Evolutionary conservation across 805 yeast species (phyloP), one percentile per base, ranked within the genome.

Genomic region (Kazachstania viticola): DNA sequence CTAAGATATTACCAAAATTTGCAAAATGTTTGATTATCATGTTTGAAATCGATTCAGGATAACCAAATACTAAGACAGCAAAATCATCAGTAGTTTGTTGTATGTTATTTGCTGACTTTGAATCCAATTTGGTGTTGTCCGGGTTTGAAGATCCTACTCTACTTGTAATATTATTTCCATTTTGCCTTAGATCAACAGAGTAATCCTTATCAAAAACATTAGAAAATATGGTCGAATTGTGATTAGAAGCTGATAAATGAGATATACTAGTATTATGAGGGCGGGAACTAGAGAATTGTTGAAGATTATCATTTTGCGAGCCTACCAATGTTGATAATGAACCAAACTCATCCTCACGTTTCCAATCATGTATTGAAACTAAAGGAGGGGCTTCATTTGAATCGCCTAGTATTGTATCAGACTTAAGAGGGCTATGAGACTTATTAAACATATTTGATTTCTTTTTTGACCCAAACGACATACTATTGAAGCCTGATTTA

Each of bases 31-130:
- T 70, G 24, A 88, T 65, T 2, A 88, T 71, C 22, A 67, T 66
- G 21, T 67, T 68, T 7, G 93, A 73, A 41, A 76, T 65, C 2
- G 73, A 65, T 46, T 85, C 93, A 1, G 93, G 84, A 52, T 83
- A 88, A 1, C 97, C 97, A 57, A 80, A 84, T 3, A 88, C 83
- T 18, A 87, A 58, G 1, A 88, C 79, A 0, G 94, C 80, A 29
- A 73, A 65, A 34, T 75, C 84, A 8, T 39, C 40, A 19, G 18
- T 3, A 9, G 32, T 35, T 14, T 18, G 18, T 14, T 21, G 30
- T 14, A 9, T 23, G 13, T 31, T 17, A 15, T 21, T 14, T 27
- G 32, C 5, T 21, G 7, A 26, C 26, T 28, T 21, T 33, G 41
- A 11, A 40, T 25, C 9, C 23, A 21, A 11, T 18, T 32, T 23